Evolutionary conservation across 495 filamentous ascomycete species (phyloP), one percentile per base, ranked within the genome.

Genomic region (Sphaerosporella brunnea): DNA sequence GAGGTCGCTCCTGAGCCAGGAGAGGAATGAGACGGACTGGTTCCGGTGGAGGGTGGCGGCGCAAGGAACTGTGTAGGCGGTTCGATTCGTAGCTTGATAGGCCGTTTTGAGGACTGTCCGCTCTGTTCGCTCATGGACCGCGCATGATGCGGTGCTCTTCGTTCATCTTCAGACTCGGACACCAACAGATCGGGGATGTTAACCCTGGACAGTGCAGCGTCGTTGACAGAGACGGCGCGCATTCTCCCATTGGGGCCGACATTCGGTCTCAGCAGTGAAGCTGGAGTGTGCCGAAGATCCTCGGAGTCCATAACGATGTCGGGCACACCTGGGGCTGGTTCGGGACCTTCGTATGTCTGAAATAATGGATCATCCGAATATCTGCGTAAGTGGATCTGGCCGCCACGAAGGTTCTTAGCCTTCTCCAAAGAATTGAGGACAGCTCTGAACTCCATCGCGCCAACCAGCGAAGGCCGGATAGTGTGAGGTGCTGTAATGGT

Each of bases 401-500:
- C 66, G 28, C 79, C 68, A 40, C 77, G 73, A 38, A 80, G 72
- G 50, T 82, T 88, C 53, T 80, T 73, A 24, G 78, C 79, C 54
- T 77, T 84, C 53, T 90, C 75, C 39, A 96, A 64, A 2, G 83
- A 81, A 4, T 79, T 78, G 39, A 99, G 68, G 10, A 95, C 80
- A 2, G 87, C 84, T 50, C 84, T 75, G 55, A 99, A 99, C 63
- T 99, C 92, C 45, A 99, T 65, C 3, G 80, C 92, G 37, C 92
- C 92, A 4, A 96, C 82, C 18, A 99, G 64, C 66, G 87, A 95
- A 3, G 92, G 86, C 24, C 92, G 73, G 49, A 96, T 95, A 80
- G 49, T 84, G 67, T 23, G 86, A 63, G 36, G 67, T 82, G 58
- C 77, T 82, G 50, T 40, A 7, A 50, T 47, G 1, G 53, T 56